phyloP scores from a whole-genome alignment of 106 monocot species.

The Dendrobium nobile region DNA sequence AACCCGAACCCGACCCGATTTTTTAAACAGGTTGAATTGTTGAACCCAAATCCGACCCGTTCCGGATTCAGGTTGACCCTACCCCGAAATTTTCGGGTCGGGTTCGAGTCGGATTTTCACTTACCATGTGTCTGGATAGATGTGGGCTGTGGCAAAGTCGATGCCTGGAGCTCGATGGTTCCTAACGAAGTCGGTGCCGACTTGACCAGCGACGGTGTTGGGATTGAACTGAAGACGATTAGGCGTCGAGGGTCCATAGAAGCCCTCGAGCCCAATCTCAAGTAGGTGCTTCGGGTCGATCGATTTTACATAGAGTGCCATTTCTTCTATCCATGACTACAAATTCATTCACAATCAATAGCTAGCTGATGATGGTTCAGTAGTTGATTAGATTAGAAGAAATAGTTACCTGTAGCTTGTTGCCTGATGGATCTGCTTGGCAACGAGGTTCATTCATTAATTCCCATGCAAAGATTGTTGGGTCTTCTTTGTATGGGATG shows the following conservation, averaged over 20 bases:
- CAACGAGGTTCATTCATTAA: constrained; percentile 43
- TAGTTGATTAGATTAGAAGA: too few species aligned
- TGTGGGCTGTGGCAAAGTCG: constrained; percentile 59
- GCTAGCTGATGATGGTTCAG: too few species aligned
- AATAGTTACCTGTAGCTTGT: constrained; percentile 24
- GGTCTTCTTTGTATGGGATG: constrained; percentile 38
- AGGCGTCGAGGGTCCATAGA: constrained; percentile 44
- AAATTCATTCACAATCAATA: neutral
- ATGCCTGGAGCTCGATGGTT: constrained; percentile 41
- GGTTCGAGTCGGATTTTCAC: too few species aligned
- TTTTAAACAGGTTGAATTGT: too few species aligned
- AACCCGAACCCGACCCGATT: too few species aligned
- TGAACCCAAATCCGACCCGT: too few species aligned
- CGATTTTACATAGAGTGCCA: constrained; percentile 48
- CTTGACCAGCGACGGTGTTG: constrained; percentile 40
- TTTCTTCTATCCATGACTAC: constrained; percentile 65
- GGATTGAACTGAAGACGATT: constrained; percentile 35
- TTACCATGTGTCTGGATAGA: constrained; percentile 61
- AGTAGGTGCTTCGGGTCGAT: constrained; percentile 55
- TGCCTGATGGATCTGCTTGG: constrained; percentile 31
- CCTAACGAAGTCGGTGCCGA: constrained; percentile 56
- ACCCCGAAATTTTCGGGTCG: too few species aligned
- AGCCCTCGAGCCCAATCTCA: constrained; percentile 44
- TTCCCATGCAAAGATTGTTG: constrained; percentile 46
- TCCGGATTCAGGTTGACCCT: too few species aligned